Conservation (phyloP, 768 basidiomycete species). For the Antrodiella citrinella region DNA sequence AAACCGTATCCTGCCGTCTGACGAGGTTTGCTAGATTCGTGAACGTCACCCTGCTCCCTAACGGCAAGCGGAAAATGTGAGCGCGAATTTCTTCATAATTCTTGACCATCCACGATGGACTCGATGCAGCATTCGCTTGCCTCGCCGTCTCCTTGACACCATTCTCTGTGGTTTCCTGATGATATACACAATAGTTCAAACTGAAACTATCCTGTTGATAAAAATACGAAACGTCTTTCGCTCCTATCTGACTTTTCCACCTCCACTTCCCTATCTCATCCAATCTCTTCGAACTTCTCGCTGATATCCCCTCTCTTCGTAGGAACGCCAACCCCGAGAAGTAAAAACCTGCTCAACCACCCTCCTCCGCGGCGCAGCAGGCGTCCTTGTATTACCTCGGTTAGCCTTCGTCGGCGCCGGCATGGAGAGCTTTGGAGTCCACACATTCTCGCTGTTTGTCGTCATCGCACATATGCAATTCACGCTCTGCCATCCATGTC, state of each 20-base stretch:
- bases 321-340: constrained; percentile 34
- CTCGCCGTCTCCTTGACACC: constrained; percentile 7
- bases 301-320: constrained; percentile 11
- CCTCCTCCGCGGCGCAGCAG: no score
- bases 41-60: constrained; percentile 84
- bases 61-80: constrained; percentile 95
- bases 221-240: constrained; percentile 93
- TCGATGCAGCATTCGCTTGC: constrained; percentile 3
- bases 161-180: constrained; percentile 21
- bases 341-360: constrained; percentile 16
- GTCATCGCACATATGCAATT: no score
- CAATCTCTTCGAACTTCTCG: constrained; percentile 1
- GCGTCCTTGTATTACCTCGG: no score
- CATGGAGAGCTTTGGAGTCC: no score
- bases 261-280: constrained; percentile 12
- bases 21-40: constrained; percentile 55
- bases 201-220: constrained; percentile 85
- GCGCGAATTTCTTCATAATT: no score
- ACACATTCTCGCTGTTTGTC: no score
- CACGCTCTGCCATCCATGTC: no score
- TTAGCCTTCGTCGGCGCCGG: no score
- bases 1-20: constrained; percentile 5
- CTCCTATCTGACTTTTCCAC: constrained; percentile 84
- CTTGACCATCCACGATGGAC: not conserved
- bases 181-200: constrained; percentile 92